phyloP scores from a whole-genome alignment of 306 rosid species.

The Glycine latifolia region DNA sequence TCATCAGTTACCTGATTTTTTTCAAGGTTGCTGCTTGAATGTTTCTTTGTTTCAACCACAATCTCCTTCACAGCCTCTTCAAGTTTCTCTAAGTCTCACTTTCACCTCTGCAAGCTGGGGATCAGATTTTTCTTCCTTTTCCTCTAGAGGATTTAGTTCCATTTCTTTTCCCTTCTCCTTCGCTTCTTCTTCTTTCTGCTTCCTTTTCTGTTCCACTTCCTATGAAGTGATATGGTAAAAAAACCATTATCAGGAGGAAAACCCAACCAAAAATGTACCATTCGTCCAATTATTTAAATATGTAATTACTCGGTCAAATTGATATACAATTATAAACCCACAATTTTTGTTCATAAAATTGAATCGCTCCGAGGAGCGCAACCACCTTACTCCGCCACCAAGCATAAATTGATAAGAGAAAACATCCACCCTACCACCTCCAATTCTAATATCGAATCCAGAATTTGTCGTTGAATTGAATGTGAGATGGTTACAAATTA shows the following conservation, averaged over 20 bases:
- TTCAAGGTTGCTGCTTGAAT: conserved; percentile 35
- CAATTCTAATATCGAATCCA: background rate
- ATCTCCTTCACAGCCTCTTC: conserved; percentile 85
- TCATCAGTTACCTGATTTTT: conserved; percentile 47
- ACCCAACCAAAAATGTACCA: too few species aligned
- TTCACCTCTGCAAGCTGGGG: conserved; percentile 70
- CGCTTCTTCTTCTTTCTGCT: conserved; percentile 68
- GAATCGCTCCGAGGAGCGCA: conserved; percentile 50
- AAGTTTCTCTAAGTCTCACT: conserved; percentile 79
- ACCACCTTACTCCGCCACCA: conserved; percentile 56
- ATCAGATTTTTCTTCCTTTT: conserved; percentile 49
- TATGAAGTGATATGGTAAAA: conserved; percentile 41
- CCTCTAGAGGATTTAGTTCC: conserved; percentile 62
- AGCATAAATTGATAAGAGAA: conserved; percentile 41
- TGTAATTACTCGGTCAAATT: too few species aligned
- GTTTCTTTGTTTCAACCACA: conserved; percentile 65
- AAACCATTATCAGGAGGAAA: too few species aligned
- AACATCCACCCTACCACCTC: background rate
- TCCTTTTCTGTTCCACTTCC: conserved; percentile 80
- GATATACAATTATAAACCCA: too few species aligned
- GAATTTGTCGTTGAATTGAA: too few species aligned
- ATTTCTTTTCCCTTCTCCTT: conserved; percentile 63
- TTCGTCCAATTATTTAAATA: too few species aligned
- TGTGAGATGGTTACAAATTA: too few species aligned
- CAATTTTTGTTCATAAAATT: background rate